Conservation (phyloP, 2,329 filamentous ascomycete genomes). For the Trichothecium sympodiale region DNA sequence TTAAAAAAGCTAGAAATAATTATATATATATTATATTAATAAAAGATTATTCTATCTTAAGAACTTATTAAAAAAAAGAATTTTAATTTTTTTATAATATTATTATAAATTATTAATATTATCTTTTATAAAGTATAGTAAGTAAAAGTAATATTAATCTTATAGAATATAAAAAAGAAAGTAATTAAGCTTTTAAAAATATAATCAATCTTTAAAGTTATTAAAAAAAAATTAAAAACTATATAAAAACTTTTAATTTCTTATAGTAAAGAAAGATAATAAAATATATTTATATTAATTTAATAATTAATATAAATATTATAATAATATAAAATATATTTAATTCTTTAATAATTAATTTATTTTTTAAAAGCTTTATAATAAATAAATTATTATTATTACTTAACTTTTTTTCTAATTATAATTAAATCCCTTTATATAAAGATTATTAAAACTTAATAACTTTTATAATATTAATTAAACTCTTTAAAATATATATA, state of each 20-base stretch:
- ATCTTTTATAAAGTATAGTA: not conserved
- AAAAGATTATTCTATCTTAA: slow-evolving; percentile 1
- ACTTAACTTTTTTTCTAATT: too few relatives aligned
- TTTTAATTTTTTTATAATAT: not conserved
- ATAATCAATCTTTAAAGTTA: too few relatives aligned
- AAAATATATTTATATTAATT: not conserved
- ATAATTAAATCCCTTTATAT: too few relatives aligned
- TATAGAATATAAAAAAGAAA: too few relatives aligned
- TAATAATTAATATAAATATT: not conserved
- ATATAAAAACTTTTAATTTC: not conserved
- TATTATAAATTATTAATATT: not conserved
- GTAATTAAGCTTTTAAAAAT: too few relatives aligned
- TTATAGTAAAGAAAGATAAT: not conserved
- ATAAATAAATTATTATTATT: not conserved
- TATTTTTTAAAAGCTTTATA: not conserved
- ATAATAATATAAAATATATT: too few relatives aligned
- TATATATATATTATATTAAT: not conserved
- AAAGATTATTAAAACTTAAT: too few relatives aligned
- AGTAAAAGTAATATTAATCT: not conserved
- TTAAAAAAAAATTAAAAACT: not conserved
- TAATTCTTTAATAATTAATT: not conserved
- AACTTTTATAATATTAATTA: too few relatives aligned
- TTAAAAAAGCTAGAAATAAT: too few relatives aligned
- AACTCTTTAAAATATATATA: too few relatives aligned
- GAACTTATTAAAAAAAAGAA: not conserved